phyloP scores from a whole-genome alignment of 164 flowering plant genomes.

The Echeveria elegans region DNA sequence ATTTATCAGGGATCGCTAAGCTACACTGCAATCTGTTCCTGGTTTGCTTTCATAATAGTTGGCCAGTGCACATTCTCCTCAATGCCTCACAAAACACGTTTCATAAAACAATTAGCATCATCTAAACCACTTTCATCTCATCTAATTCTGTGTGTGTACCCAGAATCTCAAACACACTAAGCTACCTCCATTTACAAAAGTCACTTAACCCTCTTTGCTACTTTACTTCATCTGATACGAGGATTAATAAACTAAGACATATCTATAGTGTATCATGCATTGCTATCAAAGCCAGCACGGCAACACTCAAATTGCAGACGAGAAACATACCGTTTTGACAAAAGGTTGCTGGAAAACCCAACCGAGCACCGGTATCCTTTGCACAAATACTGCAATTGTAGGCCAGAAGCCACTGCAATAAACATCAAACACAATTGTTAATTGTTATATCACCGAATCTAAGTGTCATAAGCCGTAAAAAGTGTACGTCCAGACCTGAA shows the following conservation, averaged over 20 bases:
- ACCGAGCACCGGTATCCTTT: slow-evolving; percentile 86
- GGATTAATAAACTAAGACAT: background rate
- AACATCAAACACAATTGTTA: background rate
- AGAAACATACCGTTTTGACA: slow-evolving; percentile 65
- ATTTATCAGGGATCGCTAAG: too few relatives aligned
- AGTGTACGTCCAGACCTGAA: slow-evolving; percentile 50
- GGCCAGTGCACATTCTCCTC: too few relatives aligned
- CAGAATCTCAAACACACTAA: background rate
- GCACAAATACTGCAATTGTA: slow-evolving; percentile 82
- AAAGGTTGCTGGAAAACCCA: slow-evolving; percentile 94
- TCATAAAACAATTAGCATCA: background rate
- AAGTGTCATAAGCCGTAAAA: background rate
- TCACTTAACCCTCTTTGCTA: background rate
- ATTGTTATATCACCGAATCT: background rate
- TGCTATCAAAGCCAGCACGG: background rate
- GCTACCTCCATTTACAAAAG: background rate
- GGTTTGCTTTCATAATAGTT: too few relatives aligned
- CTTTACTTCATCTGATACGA: background rate
- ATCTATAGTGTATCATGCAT: background rate
- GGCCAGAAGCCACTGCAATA: slow-evolving; percentile 92
- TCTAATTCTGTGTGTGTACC: background rate
- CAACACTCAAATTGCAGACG: background rate
- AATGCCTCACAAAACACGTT: too few relatives aligned
- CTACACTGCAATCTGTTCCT: too few relatives aligned
- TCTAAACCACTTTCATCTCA: background rate